Conservation (phyloP, 225 moss, liverwort and hornwort genomes). For the Pleurozium schreberi region DNA sequence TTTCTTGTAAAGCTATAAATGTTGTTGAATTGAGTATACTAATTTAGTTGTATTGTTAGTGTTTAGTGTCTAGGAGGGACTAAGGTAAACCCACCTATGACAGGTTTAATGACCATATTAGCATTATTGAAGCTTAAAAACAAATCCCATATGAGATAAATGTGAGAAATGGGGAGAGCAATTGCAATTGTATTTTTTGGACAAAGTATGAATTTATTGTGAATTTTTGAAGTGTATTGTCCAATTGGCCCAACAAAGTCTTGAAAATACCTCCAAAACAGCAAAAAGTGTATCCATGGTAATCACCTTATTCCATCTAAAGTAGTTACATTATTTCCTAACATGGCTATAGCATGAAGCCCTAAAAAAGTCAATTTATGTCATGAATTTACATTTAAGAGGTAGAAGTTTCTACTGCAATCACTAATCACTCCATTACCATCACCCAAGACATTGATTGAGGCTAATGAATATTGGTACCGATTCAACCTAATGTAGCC, state of each 20-base stretch:
- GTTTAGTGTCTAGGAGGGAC: neutral
- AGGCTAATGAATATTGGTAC: too few species aligned
- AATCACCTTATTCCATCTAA: neutral
- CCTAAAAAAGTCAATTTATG: neutral
- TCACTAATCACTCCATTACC: neutral
- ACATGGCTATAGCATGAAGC: neutral
- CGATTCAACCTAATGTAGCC: neutral
- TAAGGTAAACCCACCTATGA: neutral
- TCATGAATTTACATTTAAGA: neutral
- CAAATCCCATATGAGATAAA: neutral
- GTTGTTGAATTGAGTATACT: neutral
- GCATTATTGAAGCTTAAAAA: neutral
- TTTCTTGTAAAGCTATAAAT: neutral
- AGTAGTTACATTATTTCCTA: neutral
- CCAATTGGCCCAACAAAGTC: neutral
- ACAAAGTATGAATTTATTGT: neutral
- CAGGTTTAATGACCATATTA: rapidly evolving
- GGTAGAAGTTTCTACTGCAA: neutral
- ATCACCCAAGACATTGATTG: neutral
- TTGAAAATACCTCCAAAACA: rapidly evolving
- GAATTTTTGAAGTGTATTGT: neutral
- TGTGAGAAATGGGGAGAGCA: neutral
- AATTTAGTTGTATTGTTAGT: neutral
- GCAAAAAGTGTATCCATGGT: neutral
- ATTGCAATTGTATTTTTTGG: neutral